Evolutionary conservation across 192 early-diverging fungal genomes (phyloP).

Genomic region (Pilaira anomala): DNA sequence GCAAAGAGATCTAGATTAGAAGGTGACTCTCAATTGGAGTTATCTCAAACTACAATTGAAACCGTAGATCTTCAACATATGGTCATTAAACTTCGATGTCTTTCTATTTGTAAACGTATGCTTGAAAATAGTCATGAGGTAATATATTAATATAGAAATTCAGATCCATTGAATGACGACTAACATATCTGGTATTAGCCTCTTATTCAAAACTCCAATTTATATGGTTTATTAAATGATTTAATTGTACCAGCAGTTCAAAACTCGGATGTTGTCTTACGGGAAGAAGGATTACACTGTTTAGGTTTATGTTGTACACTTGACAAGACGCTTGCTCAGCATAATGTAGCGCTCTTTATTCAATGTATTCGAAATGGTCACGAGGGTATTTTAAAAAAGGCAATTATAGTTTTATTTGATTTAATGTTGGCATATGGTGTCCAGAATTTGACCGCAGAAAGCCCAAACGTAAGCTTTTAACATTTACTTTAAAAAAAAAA

Average conservation of each 20-base stretch:
- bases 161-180: background rate
- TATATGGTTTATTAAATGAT: constrained; percentile 73
- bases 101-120: constrained; percentile 68
- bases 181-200: constrained; percentile 27
- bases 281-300: constrained; percentile 80
- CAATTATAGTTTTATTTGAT: constrained; percentile 73
- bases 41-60: constrained; percentile 14
- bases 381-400: constrained; percentile 59
- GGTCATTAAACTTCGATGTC: constrained; percentile 59
- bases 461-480: constrained; percentile 26
- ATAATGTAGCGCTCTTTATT: constrained; percentile 72
- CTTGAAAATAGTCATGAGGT: constrained; percentile 66
- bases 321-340: constrained; percentile 69
- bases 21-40: constrained; percentile 23
- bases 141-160: constrained; percentile 11
- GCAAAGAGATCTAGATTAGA: constrained; percentile 41
- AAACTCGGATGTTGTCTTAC: constrained; percentile 60
- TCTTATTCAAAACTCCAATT: constrained; percentile 66
- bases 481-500: background rate
- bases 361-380: constrained; percentile 57
- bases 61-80: constrained; percentile 34
- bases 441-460: constrained; percentile 22
- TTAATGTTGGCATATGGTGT: constrained; percentile 57
- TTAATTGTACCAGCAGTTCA: constrained; percentile 70
- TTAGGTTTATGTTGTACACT: constrained; percentile 75